phyloP scores from a whole-genome alignment of 2,329 filamentous ascomycete genomes.

The Fusarium palustre region DNA sequence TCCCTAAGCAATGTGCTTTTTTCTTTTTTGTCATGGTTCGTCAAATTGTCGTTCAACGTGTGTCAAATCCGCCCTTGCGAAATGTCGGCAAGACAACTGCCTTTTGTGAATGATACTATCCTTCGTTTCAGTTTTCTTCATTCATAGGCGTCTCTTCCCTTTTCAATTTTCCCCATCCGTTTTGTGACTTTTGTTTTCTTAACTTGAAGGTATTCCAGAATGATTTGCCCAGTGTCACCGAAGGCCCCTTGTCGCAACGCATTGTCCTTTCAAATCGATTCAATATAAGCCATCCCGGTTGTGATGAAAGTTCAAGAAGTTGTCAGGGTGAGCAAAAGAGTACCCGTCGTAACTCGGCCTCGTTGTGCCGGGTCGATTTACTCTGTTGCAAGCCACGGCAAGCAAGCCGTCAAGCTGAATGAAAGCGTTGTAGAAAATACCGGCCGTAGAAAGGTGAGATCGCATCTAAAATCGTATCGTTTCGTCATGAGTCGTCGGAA shows the following conservation, averaged over 20 bases:
- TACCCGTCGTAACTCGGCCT: neutral
- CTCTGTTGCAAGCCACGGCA: conserved; percentile 20
- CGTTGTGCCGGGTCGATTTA: conserved; percentile 14
- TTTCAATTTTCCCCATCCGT: conserved; percentile 3
- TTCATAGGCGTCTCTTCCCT: conserved; percentile 5
- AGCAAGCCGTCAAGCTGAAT: neutral
- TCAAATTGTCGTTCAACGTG: conserved; percentile 27
- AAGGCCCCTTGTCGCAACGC: neutral
- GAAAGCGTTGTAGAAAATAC: conserved; percentile 19
- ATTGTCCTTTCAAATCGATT: conserved; percentile 9
- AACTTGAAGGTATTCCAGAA: neutral
- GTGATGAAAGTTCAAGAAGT: neutral
- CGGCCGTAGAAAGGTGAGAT: conserved; percentile 37
- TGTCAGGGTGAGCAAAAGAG: neutral
- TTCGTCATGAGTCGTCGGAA: conserved; percentile 45
- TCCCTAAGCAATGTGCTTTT: conserved; percentile 21
- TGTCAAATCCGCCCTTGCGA: conserved; percentile 1
- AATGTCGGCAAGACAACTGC: conserved; percentile 7
- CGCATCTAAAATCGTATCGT: conserved; percentile 46
- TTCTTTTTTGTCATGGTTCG: conserved; percentile 36
- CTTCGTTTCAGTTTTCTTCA: conserved; percentile 18
- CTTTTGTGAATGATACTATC: conserved; percentile 16
- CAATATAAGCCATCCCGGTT: neutral
- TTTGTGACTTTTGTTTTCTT: neutral
- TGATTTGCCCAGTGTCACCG: neutral